Conservation (phyloP, 2,329 filamentous ascomycete genomes). For the Leptosphaerulina australis region DNA sequence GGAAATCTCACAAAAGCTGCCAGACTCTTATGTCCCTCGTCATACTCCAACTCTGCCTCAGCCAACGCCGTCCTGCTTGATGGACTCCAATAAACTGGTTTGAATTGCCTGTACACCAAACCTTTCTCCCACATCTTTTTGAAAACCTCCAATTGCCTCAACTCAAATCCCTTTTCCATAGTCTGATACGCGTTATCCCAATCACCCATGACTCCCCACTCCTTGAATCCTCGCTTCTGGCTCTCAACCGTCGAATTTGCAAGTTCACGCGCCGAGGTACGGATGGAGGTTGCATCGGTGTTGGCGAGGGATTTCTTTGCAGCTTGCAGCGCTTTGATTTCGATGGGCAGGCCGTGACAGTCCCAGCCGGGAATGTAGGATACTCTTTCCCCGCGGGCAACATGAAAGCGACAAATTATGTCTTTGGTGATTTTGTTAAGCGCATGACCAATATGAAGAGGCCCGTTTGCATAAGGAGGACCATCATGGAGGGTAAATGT, state of each 20-base stretch:
- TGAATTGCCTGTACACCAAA: slow-evolving; percentile 77
- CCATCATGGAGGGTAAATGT: slow-evolving; percentile 91
- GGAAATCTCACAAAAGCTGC: slow-evolving; percentile 83
- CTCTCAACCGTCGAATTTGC: slow-evolving; percentile 71
- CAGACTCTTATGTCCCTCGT: slow-evolving; percentile 72
- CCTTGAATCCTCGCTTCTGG: slow-evolving; percentile 75
- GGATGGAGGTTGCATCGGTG: slow-evolving; percentile 61
- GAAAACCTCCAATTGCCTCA: slow-evolving; percentile 76
- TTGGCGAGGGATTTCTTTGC: slow-evolving; percentile 48
- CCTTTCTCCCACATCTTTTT: slow-evolving; percentile 72
- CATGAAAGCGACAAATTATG: slow-evolving; percentile 80
- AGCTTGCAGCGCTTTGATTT: slow-evolving; percentile 85
- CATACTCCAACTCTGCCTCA: slow-evolving; percentile 84
- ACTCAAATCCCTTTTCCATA: slow-evolving; percentile 77
- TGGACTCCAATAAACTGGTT: slow-evolving; percentile 87
- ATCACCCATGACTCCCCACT: slow-evolving; percentile 79
- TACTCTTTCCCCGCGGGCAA: slow-evolving; percentile 77
- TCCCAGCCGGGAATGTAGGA: slow-evolving; percentile 94
- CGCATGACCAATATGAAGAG: slow-evolving; percentile 89
- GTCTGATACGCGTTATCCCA: slow-evolving; percentile 80
- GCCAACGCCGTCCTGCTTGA: slow-evolving; percentile 79
- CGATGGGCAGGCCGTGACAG: slow-evolving; percentile 95
- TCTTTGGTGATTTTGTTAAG: slow-evolving; percentile 98
- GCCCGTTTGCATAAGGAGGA: slow-evolving; percentile 94
- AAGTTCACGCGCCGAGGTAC: slow-evolving; percentile 67